These are phyloP conservation scores for Didymella keratinophila DNA, from an alignment of 2,329 filamentous ascomycete species.

Conservation along the genomic window DNA sequence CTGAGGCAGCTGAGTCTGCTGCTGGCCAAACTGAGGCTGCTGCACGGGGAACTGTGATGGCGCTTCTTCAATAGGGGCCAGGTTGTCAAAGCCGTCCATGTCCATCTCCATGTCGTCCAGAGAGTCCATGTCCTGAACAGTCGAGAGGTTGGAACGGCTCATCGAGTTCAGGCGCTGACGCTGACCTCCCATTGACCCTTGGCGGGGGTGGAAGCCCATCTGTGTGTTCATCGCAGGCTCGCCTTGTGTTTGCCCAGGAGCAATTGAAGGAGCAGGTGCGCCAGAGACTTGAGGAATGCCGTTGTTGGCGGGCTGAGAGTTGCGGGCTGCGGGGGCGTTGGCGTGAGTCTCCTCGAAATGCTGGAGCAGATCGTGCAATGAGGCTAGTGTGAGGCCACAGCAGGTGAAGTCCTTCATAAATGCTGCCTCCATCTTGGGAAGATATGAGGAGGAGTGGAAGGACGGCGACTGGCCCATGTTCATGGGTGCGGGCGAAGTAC, in stretches of 20 bases:
- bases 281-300: slow-evolving; percentile 43
- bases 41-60: slow-evolving; percentile 67
- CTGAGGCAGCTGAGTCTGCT: slow-evolving; percentile 67
- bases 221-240: slow-evolving; percentile 48
- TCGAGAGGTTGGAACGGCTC: slow-evolving; percentile 52
- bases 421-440: slow-evolving; percentile 94
- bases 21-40: slow-evolving; percentile 63
- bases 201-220: slow-evolving; percentile 49
- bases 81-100: slow-evolving; percentile 81
- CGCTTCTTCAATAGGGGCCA: slow-evolving; percentile 70
- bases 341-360: slow-evolving; percentile 97
- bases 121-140: slow-evolving; percentile 74
- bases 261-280: slow-evolving; percentile 46
- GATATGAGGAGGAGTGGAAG: slow-evolving; percentile 94
- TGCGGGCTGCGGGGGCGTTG: slow-evolving; percentile 65
- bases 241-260: slow-evolving; percentile 55
- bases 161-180: slow-evolving; percentile 52
- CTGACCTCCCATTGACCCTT: slow-evolving; percentile 49
- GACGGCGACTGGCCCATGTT: slow-evolving; percentile 81
- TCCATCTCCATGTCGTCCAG: slow-evolving; percentile 98
- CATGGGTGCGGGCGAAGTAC: slow-evolving; percentile 88
- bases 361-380: slow-evolving; percentile 91
- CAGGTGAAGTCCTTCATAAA: slow-evolving; percentile 98
- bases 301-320: slow-evolving; percentile 59
- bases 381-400: slow-evolving; percentile 87